Conservation (phyloP, 495 filamentous ascomycete species). For the Hypoxylon rickii region DNA sequence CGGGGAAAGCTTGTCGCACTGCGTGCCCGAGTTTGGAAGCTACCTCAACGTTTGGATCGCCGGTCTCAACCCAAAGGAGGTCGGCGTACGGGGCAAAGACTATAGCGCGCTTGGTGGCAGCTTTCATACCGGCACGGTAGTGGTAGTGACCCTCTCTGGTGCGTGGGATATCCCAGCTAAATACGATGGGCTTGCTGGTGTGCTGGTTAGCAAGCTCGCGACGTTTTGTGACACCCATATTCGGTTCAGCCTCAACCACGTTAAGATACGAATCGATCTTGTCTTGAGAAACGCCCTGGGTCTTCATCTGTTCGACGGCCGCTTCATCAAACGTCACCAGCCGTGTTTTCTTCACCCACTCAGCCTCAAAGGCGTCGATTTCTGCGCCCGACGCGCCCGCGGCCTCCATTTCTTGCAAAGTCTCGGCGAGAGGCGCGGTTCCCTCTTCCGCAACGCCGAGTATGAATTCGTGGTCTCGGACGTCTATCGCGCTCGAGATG, state of each 20-base stretch:
- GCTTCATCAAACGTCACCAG: constrained; percentile 93
- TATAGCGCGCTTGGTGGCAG: constrained; percentile 90
- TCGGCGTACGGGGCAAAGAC: constrained; percentile 92
- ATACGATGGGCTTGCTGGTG: constrained; percentile 68
- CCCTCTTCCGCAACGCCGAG: constrained; percentile 76
- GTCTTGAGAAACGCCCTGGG: constrained; percentile 61
- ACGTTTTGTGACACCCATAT: constrained; percentile 76
- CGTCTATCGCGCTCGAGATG: constrained; percentile 86
- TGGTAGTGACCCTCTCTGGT: constrained; percentile 97
- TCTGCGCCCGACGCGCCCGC: constrained; percentile 74
- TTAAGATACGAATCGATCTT: constrained; percentile 69
- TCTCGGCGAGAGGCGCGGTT: constrained; percentile 80
- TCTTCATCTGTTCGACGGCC: constrained; percentile 71
- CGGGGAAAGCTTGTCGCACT: constrained; percentile 66
- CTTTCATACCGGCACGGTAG: constrained; percentile 83
- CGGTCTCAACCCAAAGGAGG: constrained; percentile 96
- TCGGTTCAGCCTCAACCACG: constrained; percentile 61
- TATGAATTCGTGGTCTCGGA: constrained; percentile 95
- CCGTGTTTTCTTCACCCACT: constrained; percentile 86
- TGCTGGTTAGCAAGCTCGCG: constrained; percentile 69
- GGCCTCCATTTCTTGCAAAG: constrained; percentile 86
- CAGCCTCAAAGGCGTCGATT: constrained; percentile 83
- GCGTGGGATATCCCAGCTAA: constrained; percentile 89
- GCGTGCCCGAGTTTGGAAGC: constrained; percentile 73
- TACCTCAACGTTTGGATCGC: constrained; percentile 78